phyloP scores from a whole-genome alignment of 2,329 filamentous ascomycete species.

The Hypoxylon sp. region DNA sequence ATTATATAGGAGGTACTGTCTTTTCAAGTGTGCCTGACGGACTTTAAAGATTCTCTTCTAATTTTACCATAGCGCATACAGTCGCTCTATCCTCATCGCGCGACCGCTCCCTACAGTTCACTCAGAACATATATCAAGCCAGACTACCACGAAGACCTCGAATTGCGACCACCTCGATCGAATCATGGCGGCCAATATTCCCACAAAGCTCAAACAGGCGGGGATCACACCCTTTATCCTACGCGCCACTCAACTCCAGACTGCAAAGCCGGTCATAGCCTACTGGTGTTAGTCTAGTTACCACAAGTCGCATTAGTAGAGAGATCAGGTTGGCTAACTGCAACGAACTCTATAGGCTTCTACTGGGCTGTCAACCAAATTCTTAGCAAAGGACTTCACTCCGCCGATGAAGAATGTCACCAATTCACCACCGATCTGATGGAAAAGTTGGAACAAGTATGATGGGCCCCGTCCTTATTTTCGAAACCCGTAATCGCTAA shows the following conservation, averaged over 20 bases:
- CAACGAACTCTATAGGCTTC: slow-evolving; percentile 65
- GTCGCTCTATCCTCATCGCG: too few relatives aligned
- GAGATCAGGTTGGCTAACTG: slow-evolving; percentile 30
- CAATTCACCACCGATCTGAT: slow-evolving; percentile 84
- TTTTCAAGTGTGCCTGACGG: too few relatives aligned
- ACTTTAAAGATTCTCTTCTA: too few relatives aligned
- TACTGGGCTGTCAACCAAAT: slow-evolving; percentile 96
- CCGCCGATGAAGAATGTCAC: slow-evolving; percentile 77
- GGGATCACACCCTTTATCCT: slow-evolving; percentile 86
- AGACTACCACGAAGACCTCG: too few relatives aligned
- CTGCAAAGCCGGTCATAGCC: slow-evolving; percentile 83
- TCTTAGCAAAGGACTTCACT: slow-evolving; percentile 81
- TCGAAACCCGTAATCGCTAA: too few relatives aligned
- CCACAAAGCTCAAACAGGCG: slow-evolving; percentile 76
- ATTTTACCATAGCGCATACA: too few relatives aligned
- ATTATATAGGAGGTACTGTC: too few relatives aligned
- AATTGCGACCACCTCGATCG: not conserved
- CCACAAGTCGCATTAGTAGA: not conserved
- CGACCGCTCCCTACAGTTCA: not conserved
- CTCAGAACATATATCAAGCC: slow-evolving; percentile 6
- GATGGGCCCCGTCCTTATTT: slow-evolving; percentile 25
- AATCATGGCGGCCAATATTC: slow-evolving; percentile 76
- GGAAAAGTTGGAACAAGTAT: slow-evolving; percentile 86
- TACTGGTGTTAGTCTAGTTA: slow-evolving; percentile 83
- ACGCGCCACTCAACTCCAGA: slow-evolving; percentile 84